A percentile compares a stretch with the other conserved stretches of the same genome.
phyloP scores from a whole-genome alignment of 768 basidiomycete genomes.

The Dictyophora rubrovolvata region DNA sequence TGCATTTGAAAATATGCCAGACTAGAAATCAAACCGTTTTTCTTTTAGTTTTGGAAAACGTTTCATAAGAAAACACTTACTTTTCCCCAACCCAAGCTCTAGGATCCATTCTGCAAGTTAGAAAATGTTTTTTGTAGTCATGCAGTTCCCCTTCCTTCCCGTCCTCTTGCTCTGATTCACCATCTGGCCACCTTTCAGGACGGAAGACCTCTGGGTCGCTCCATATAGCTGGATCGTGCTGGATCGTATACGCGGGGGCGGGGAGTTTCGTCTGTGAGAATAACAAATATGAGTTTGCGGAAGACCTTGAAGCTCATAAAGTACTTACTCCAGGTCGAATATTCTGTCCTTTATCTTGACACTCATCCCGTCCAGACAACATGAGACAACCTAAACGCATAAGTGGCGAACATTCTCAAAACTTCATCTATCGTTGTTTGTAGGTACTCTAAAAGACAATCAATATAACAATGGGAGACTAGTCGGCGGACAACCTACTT shows the following conservation, averaged over 20 bases:
- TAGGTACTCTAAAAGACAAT: slow-evolving; percentile 12
- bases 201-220: slow-evolving; percentile 25
- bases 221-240: slow-evolving; percentile 24
- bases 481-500: not conserved
- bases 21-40: not conserved
- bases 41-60: not conserved
- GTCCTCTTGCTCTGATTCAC: not conserved
- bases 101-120: slow-evolving; percentile 25
- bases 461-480: not conserved
- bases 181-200: slow-evolving; percentile 29
- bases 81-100: slow-evolving; percentile 19
- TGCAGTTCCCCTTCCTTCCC: not conserved
- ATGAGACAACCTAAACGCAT: slow-evolving; percentile 27
- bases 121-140: slow-evolving; percentile 18
- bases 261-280: slow-evolving; percentile 21
- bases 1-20: slow-evolving; percentile 12
- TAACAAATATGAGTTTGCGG: not conserved
- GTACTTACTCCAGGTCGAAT: slow-evolving; percentile 20
- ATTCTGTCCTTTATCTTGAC: slow-evolving; percentile 16
- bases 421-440: slow-evolving; percentile 24
- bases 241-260: slow-evolving; percentile 27
- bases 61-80: not conserved
- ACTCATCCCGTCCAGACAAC: slow-evolving; percentile 20
- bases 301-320: not conserved
- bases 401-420: slow-evolving; percentile 26